Evolutionary conservation across 257 asterid genomes (phyloP), one percentile per base, ranked within the genome.

Genomic region (Solanum ossicruentum): DNA sequence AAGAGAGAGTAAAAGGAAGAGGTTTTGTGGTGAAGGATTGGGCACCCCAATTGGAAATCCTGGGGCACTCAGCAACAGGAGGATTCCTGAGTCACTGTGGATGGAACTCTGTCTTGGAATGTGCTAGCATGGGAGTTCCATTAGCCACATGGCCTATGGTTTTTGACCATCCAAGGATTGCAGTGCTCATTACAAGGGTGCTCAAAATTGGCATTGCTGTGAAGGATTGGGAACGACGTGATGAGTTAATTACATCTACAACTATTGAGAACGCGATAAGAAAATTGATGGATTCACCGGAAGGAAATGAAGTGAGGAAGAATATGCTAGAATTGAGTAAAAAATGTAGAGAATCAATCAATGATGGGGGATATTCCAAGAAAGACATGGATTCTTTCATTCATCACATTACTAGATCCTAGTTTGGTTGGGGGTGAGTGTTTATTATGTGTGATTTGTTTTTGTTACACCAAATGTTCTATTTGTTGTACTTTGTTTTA

Each of bases 301-400:
- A 65, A 12, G 72, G 45, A 28, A 26, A 65, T 26, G 43, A 65
- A 45, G 20, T 65, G 72, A 65, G 72, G 45, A 23, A 5, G 72
- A 65, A 26, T 5, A 9, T 15, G 43, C 15, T 12, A 12, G 45
- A 65, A 13, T 3, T 65, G 8, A 9, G 72, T 65, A 6, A 65
- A 65, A 65, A 28, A 0, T 0, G 0, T 36, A 36, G 6, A 36
- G 0, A 36, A 36, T 36, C 41, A 6, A 36, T 36, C 0, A 36
- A 0, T 36, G 0, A 0, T 36, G 41, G 41, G 0, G 41, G 41
- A 0, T 0, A 5, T 36, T 36, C 41, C 0, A 1, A 36, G 41
- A 36, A 6, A 36, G 41, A 36, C 0, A 36, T 36, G 41, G 41
- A 36, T 36, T 36, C 41, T 36, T 36, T 36, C 0, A 36, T 36